These are phyloP conservation scores for Nakazawaea peltata DNA, from an alignment of 805 yeast genomes.

Conservation along the genomic window DNA sequence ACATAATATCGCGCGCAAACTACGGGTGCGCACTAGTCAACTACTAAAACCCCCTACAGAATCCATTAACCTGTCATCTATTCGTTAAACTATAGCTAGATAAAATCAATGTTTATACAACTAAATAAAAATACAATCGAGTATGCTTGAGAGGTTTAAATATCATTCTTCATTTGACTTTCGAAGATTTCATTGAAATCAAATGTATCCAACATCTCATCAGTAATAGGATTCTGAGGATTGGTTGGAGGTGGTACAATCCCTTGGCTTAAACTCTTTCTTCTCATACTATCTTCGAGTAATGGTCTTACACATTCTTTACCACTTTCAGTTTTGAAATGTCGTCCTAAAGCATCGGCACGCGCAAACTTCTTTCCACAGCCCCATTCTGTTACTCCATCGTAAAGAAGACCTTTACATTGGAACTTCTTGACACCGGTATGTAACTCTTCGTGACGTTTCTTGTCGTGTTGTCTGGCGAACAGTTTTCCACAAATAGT, in stretches of 20 bases:
- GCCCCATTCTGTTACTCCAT: constrained; percentile 58
- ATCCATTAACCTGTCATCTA: too few species aligned
- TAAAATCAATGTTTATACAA: too few species aligned
- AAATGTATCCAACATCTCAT: constrained; percentile 7
- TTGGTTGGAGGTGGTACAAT: not conserved
- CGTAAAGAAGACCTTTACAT: constrained; percentile 57
- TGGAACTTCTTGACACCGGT: constrained; percentile 69
- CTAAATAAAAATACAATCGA: too few species aligned
- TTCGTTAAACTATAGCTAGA: too few species aligned
- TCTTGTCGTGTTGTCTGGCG: constrained; percentile 72
- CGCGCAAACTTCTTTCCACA: constrained; percentile 76
- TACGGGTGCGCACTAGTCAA: too few species aligned
- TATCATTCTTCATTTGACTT: constrained; percentile 12
- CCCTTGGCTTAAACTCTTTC: constrained; percentile 9
- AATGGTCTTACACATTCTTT: constrained; percentile 62
- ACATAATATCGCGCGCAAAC: too few species aligned
- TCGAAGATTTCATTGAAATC: constrained; percentile 9
- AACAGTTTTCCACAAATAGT: constrained; percentile 72
- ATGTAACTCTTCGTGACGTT: constrained; percentile 70
- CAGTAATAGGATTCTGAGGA: constrained; percentile 5
- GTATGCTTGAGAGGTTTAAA: too few species aligned
- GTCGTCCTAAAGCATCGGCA: constrained; percentile 72
- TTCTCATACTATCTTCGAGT: constrained; percentile 46
- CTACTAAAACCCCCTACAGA: too few species aligned
- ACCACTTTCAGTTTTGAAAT: constrained; percentile 75